Base-by-base conservation (phyloP, 257 asterid genomes). In the Solanum sitiens region DNA sequence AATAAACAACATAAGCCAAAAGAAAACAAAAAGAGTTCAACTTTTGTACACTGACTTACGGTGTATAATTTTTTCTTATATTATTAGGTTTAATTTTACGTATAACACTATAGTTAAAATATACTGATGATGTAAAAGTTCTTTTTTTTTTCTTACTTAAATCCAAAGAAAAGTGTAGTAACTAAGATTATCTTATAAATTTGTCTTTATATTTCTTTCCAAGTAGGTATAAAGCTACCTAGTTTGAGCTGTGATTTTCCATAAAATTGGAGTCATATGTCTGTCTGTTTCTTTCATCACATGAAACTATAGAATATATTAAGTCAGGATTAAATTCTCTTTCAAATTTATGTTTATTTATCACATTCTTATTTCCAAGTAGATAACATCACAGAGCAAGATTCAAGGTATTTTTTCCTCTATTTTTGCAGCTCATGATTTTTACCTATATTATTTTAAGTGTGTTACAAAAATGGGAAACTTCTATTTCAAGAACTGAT, bases 281-380 rank as follows among this genome's bases (percentile, higher is more conserved):
- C 86, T 89, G 92, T 87, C 93, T 90, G 87, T 86, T 89, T 94
- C 92, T 94, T 89, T 90, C 88, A 42, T 76, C 90, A 86, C 91
- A 90, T 71, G 87, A 86, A 83, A 86, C 90, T 84, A 83, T 75
- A 61, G 56, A 85, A 74, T 74, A 72, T 83, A 25, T 25, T 12
- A 72, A 47, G 44, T 70, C 16, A 80, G 11, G 68, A 80, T 47
- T 47, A 80, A 80, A 47, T 7, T 80, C 27, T 80, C 44, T 47
- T 15, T 16, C 30, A 45, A 77, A 27, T 4, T 16, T 45, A 50
- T 82, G 70, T 56, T 82, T 82, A 11, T 50, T 82, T 32, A 50
- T 50, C 45, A 82, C 45, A 82, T 82, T 47, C 70, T 80, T 80
- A 11, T 33, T 80, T 80, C 85, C 85, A 80, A 80, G 27, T 80